Conservation (phyloP, 257 asterid genomes). For the Nicotiana sylvestris region DNA sequence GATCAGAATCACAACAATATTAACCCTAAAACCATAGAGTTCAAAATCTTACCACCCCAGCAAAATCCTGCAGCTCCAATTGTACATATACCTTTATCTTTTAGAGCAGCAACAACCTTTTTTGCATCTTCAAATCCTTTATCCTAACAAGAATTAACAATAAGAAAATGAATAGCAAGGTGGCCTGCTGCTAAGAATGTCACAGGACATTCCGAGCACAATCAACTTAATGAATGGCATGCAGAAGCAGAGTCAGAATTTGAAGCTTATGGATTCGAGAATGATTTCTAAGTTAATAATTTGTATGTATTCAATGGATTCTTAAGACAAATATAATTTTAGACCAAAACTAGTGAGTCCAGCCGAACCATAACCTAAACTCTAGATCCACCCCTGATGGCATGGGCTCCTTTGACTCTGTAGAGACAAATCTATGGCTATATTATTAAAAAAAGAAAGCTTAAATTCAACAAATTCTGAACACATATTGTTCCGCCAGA, state of each 20-base stretch:
- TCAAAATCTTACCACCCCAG: conserved; percentile 45
- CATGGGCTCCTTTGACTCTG: neutral
- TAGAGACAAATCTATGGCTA: neutral
- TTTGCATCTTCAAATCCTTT: conserved; percentile 48
- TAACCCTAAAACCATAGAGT: neutral
- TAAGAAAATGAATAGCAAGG: neutral
- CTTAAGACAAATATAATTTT: too few relatives aligned
- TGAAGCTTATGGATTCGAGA: too few relatives aligned
- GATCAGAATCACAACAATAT: neutral
- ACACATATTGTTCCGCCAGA: too few relatives aligned
- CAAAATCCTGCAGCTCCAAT: conserved; percentile 66
- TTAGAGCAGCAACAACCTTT: conserved; percentile 39
- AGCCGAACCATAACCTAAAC: too few relatives aligned
- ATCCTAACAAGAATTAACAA: conserved; percentile 24
- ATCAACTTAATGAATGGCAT: neutral
- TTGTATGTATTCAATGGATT: too few relatives aligned
- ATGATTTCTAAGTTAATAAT: too few relatives aligned
- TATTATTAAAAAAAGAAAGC: neutral
- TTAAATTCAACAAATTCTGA: too few relatives aligned
- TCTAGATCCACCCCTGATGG: neutral
- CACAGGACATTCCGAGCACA: neutral
- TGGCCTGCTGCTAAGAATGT: neutral
- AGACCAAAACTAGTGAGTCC: too few relatives aligned
- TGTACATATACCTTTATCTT: conserved; percentile 37
- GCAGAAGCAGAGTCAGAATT: too few relatives aligned